Percentiles rank a stretch among this genome's conserved stretches.
Conservation (phyloP, 305 asterid species). For the Plantago coronopus region DNA sequence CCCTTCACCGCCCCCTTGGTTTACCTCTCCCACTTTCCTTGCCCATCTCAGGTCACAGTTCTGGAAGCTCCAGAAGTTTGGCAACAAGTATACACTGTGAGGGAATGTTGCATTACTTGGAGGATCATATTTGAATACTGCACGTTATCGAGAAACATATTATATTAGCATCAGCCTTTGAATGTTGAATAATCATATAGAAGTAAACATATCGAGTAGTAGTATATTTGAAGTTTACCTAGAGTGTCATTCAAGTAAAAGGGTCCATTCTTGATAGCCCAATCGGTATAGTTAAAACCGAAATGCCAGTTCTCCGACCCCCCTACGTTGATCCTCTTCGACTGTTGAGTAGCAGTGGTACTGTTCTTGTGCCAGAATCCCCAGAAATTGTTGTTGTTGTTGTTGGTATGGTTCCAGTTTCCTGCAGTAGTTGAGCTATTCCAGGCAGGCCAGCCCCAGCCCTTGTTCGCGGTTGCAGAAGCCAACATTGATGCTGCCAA, state of each 20-base stretch:
- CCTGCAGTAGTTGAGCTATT: conserved; percentile 19
- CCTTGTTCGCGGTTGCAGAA: conserved; percentile 31
- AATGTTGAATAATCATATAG: background rate
- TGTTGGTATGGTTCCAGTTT: conserved; percentile 32
- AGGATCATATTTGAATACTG: conserved; percentile 66
- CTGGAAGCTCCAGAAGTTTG: conserved; percentile 46
- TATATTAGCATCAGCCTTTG: background rate
- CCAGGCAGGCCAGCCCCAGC: conserved; percentile 9
- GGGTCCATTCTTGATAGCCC: conserved; percentile 55
- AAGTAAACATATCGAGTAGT: too few species aligned
- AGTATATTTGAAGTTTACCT: too few species aligned
- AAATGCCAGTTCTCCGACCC: conserved; percentile 59
- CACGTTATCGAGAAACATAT: background rate
- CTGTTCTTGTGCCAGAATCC: conserved; percentile 30
- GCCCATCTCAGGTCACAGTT: conserved; percentile 54
- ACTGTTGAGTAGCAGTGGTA: conserved; percentile 23
- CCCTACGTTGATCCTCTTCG: conserved; percentile 44
- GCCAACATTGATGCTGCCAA: conserved; percentile 21
- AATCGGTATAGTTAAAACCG: conserved; percentile 59
- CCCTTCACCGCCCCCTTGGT: conserved; percentile 43
- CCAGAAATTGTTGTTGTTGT: conserved; percentile 13
- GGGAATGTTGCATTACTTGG: conserved; percentile 51
- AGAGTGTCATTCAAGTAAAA: conserved; percentile 56
- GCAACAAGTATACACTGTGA: conserved; percentile 55
- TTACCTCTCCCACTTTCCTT: conserved; percentile 42